Base-by-base conservation (phyloP, 208 protist species). In the Leishmania amazonensis region DNA sequence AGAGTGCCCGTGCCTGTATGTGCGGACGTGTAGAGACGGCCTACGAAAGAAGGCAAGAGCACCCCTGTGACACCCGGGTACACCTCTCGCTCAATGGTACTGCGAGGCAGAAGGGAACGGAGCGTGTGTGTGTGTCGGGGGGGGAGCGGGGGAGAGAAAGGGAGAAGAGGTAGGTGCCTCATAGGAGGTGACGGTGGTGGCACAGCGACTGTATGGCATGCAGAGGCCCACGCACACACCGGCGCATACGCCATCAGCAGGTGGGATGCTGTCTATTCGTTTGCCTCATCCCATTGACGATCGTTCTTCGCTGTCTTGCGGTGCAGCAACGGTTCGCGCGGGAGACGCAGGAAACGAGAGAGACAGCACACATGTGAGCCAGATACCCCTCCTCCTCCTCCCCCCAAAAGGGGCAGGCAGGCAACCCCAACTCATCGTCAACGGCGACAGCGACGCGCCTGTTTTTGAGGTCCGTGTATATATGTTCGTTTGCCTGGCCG, bases 81-180 rank as follows among this genome's bases (percentile, higher is more conserved):
- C 3, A 13, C 62, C 62, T 68, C 58, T 64, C 58, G 17, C 8
- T 64, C 8, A 64, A 64, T 28, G 58, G 11, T 28, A 31, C 58
- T 35, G 28, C 3, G 58, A 35, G 58, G 58, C 24, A 64, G 58
- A 9, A 35, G 58, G 19, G 28, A 8, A 15, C 17, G 17, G 51
- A 21, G 13, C 15, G 51, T 13, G 0, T 2, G 45, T 49, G 45
- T 49, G 45, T 49, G 45, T 49, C 13, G 45, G 45, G 8, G 45
- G 8, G 8, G 45, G 45, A 47, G 8, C 8, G 45, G 42, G 42
- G 3, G 54, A 28, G 54, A 28, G 54, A 28, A 24, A 19, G 31
- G n/a, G 31, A 75, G 31, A 79, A 45, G 60, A 62, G 54, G 62
- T 64, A n/a, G 81, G 80, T 40, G 79, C 78, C 67, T 64, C 76